Evolutionary conservation across 2,329 filamentous ascomycete genomes (phyloP), one percentile per base, ranked within the genome.

Genomic region (Fusarium nematophilum): DNA sequence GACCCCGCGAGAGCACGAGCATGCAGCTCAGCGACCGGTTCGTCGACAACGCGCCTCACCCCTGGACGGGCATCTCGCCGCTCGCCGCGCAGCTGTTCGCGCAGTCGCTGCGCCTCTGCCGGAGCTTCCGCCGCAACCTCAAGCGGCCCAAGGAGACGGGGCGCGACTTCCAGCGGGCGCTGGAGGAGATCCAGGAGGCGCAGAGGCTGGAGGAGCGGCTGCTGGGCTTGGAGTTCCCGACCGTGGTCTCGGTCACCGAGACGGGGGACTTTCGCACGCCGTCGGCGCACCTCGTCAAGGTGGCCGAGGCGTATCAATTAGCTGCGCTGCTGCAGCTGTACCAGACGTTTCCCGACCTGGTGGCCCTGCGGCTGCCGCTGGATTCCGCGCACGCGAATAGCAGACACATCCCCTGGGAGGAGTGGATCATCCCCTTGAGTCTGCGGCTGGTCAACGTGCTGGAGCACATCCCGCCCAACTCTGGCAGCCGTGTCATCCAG

Each of bases 291-390:
- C 72, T 79, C 1, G 67, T 70, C 2, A 61, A 68, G 7, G 71
- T 76, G 2, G 75, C 76, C n/a, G 76, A 79, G 50, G 76, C 75
- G 0, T 78, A 78, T 33, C 72, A 75, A 21, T 62, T 79, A 5
- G 70, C 73, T 1, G 73, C 76, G 0, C 48, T 79, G 4, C 58
- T 78, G 2, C 76, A 78, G 21, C 70, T 79, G 0, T 78, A 79
- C 62, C 72, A 77, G 55, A 78, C 76, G 0, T 76, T 76, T 3
- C 74, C 74, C 0, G 73, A 76, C 9, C 61, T 76, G 2, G 74
- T 75, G 3, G 66, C 72, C 0, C 37, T 72, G 1, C 65, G 73
- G 3, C 48, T 75, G 1, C 73, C 74, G 5, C 65, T 61, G 3
- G 55, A 67, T 21, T 65, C 59, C 9, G 57, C 53, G 1, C 45